A percentile compares a stretch with the other conserved stretches of the same genome.
These are phyloP conservation scores for Serpula lacrymans DNA, from an alignment of 768 basidiomycete species.

Conservation along the genomic window DNA sequence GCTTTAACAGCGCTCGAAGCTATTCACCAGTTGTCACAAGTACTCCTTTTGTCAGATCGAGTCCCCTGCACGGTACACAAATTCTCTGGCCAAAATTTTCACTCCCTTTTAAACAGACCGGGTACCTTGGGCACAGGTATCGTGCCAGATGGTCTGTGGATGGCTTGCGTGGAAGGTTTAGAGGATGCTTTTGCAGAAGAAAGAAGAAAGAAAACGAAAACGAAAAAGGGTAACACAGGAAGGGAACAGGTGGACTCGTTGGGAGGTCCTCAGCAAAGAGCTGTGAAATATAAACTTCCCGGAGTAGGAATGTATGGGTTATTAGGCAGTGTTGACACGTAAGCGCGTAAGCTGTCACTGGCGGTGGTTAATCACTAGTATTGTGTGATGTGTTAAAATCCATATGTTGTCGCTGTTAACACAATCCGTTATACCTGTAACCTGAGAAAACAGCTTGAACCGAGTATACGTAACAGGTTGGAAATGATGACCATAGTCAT, in stretches of 20 bases:
- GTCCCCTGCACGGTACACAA: conserved; percentile 42
- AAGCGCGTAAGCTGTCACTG: no score
- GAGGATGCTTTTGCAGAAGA: conserved; percentile 48
- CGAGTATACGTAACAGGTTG: no score
- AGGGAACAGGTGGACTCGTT: conserved; percentile 31
- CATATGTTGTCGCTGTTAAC: conserved; percentile 1
- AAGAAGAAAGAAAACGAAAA: conserved; percentile 40
- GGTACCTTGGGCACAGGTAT: conserved; percentile 14
- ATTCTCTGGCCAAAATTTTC: conserved; percentile 62
- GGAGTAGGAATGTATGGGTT: conserved; percentile 14
- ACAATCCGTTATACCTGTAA: no score
- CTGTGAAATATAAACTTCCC: no score
- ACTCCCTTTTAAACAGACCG: conserved; percentile 43
- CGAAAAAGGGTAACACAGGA: conserved; percentile 16
- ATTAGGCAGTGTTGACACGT: conserved; percentile 15
- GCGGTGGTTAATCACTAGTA: no score
- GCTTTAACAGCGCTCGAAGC: conserved; percentile 54
- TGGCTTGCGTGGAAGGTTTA: conserved; percentile 44
- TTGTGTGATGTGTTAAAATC: conserved; percentile 9
- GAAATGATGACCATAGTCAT: no score
- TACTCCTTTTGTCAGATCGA: conserved; percentile 50
- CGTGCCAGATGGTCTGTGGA: conserved; percentile 39
- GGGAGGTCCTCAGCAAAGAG: no score
- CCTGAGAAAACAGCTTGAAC: no score
- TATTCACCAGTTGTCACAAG: conserved; percentile 58